Conservation (phyloP, 2,329 filamentous ascomycete genomes). For the Phaeomoniella chlamydospora region DNA sequence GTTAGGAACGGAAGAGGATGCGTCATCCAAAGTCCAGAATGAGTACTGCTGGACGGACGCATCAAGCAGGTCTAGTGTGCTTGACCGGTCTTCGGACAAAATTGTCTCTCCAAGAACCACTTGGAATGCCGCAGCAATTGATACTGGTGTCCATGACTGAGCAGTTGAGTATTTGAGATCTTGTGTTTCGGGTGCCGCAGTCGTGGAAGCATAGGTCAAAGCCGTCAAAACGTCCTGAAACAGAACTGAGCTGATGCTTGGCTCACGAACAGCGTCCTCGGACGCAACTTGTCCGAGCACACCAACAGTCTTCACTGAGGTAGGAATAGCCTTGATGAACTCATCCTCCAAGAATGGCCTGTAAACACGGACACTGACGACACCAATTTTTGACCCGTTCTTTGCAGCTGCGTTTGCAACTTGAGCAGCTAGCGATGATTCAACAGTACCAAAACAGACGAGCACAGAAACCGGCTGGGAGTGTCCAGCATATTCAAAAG, state of each 20-base stretch:
- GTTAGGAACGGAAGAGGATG: conserved; percentile 51
- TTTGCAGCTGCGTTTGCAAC: conserved; percentile 58
- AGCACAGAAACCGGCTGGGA: conserved; percentile 64
- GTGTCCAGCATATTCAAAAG: conserved; percentile 91
- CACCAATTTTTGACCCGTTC: conserved; percentile 65
- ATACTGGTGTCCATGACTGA: conserved; percentile 44
- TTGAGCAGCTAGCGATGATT: conserved; percentile 74
- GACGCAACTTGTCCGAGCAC: conserved; percentile 81
- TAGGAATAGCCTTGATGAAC: conserved; percentile 69
- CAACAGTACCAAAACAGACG: conserved; percentile 83
- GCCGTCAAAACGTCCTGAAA: conserved; percentile 86
- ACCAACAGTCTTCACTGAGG: conserved; percentile 58
- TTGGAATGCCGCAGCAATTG: conserved; percentile 28
- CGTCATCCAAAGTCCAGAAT: conserved; percentile 84
- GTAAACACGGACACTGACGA: conserved; percentile 85
- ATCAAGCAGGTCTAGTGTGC: conserved; percentile 39
- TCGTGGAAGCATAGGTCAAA: conserved; percentile 61
- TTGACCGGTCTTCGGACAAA: conserved; percentile 17
- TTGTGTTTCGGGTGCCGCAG: conserved; percentile 45
- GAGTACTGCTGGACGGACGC: conserved; percentile 63
- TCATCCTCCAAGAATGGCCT: conserved; percentile 90
- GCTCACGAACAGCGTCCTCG: conserved; percentile 57
- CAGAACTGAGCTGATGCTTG: conserved; percentile 65
- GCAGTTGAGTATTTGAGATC: conserved; percentile 85
- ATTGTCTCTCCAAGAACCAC: conserved; percentile 26